Evolutionary conservation across 2,329 filamentous ascomycete species (phyloP).

Genomic region (Aureobasidium uvarum): DNA sequence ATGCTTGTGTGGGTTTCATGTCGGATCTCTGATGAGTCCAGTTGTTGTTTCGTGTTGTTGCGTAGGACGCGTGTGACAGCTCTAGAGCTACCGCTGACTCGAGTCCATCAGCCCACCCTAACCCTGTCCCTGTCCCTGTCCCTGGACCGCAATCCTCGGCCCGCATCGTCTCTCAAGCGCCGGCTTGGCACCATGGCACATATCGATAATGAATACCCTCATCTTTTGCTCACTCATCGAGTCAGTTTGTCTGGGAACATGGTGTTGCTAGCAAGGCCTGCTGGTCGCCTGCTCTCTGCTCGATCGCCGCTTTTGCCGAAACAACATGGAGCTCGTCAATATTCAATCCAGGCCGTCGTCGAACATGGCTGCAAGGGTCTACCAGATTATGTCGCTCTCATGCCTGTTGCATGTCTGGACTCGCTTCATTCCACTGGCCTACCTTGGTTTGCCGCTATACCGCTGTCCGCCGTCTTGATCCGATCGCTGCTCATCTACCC

Average conservation of each 20-base stretch:
- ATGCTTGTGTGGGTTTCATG: not conserved
- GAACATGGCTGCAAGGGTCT: conserved; percentile 1
- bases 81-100: not conserved
- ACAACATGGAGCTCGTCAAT: conserved; percentile 13
- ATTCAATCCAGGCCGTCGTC: not conserved
- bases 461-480: conserved; percentile 35
- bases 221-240: not conserved
- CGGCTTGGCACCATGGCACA: conserved; percentile 8
- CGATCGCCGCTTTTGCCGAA: not conserved
- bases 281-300: not conserved
- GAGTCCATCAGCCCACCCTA: not conserved
- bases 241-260: not conserved
- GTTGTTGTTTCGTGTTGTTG: not conserved
- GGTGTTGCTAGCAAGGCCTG: conserved; percentile 1
- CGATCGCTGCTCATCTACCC: conserved; percentile 35
- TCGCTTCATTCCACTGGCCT: conserved; percentile 34
- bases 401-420: conserved; percentile 32
- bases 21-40: not conserved
- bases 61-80: not conserved
- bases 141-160: not conserved
- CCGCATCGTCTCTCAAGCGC: not conserved
- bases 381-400: conserved; percentile 25
- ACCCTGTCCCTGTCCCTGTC: conserved; percentile 4
- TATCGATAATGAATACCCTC: not conserved
- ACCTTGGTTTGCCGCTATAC: conserved; percentile 38